These are phyloP conservation scores for Pelargonium citronellum DNA, from an alignment of 441 rosid genomes.

Conservation along the genomic window DNA sequence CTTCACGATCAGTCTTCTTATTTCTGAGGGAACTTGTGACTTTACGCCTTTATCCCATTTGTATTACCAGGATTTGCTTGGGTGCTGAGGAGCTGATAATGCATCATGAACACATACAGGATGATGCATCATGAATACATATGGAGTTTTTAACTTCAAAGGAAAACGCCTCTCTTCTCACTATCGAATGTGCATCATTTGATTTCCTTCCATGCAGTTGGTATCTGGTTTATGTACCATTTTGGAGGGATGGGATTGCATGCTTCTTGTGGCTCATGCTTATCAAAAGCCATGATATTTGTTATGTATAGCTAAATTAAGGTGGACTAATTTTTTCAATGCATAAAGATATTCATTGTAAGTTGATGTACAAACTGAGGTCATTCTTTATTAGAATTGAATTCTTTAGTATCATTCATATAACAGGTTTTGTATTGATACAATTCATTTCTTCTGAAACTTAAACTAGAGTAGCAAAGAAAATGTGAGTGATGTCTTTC, in stretches of 20 bases:
- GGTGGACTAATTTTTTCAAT: background rate
- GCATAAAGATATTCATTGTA: conserved; percentile 10
- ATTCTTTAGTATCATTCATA: conserved; percentile 7
- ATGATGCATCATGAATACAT: background rate
- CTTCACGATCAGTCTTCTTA: conserved; percentile 58
- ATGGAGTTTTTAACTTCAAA: background rate
- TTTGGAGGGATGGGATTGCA: conserved; percentile 3
- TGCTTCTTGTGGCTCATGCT: conserved; percentile 16
- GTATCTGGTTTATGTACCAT: background rate
- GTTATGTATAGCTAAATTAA: conserved; percentile 26
- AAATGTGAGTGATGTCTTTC: conserved; percentile 1
- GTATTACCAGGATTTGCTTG: conserved; percentile 9
- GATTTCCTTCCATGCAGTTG: background rate
- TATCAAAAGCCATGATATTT: conserved; percentile 22
- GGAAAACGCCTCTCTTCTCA: background rate
- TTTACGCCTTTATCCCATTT: conserved; percentile 1
- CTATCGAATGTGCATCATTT: background rate
- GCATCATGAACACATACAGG: conserved; percentile 11
- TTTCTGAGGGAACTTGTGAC: conserved; percentile 31
- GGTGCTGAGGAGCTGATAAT: background rate
- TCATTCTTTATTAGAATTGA: conserved; percentile 13
- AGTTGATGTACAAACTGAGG: conserved; percentile 7
- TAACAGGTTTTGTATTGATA: background rate
- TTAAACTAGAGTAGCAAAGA: too few relatives aligned
- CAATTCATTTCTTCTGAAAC: too few relatives aligned